phyloP scores from a whole-genome alignment of 1,284 basidiomycete genomes.

The Trametes sp. region DNA sequence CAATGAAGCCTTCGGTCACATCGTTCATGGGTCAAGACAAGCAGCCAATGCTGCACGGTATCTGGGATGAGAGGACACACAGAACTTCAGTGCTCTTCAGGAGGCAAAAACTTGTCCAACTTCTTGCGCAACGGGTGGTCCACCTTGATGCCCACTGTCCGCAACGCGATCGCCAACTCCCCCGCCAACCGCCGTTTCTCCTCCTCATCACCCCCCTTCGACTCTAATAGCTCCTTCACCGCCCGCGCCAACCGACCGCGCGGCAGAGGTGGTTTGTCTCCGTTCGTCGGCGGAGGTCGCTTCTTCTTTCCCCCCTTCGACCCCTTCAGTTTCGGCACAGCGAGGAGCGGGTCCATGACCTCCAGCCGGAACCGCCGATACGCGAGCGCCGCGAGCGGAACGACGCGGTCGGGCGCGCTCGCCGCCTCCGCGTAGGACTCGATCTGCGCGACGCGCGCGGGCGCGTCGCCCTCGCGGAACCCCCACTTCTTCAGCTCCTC shows the following conservation, averaged over 20 bases:
- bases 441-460: conserved; percentile 57
- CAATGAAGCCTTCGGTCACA: not conserved
- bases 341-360: conserved; percentile 70
- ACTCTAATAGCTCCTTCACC: conserved; percentile 68
- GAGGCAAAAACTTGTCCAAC: conserved; percentile 58
- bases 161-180: conserved; percentile 59
- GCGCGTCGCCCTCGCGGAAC: conserved; percentile 58
- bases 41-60: not conserved
- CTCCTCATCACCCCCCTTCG: conserved; percentile 53
- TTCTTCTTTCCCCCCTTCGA: conserved; percentile 53
- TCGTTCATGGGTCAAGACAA: not conserved
- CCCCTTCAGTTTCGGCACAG: conserved; percentile 67
- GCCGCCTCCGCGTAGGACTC: conserved; percentile 78
- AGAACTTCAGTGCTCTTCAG: conserved; percentile 21
- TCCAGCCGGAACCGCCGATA: conserved; percentile 74
- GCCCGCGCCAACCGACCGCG: conserved; percentile 72
- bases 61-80: not conserved
- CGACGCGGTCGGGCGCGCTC: conserved; percentile 67
- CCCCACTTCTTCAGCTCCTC: conserved; percentile 78
- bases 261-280: conserved; percentile 51
- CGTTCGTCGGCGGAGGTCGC: conserved; percentile 38
- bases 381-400: conserved; percentile 68
- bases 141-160: conserved; percentile 60
- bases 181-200: conserved; percentile 54
- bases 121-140: conserved; percentile 72